Conservation (phyloP, 495 filamentous ascomycete genomes). For the Hamigera avellanea region DNA sequence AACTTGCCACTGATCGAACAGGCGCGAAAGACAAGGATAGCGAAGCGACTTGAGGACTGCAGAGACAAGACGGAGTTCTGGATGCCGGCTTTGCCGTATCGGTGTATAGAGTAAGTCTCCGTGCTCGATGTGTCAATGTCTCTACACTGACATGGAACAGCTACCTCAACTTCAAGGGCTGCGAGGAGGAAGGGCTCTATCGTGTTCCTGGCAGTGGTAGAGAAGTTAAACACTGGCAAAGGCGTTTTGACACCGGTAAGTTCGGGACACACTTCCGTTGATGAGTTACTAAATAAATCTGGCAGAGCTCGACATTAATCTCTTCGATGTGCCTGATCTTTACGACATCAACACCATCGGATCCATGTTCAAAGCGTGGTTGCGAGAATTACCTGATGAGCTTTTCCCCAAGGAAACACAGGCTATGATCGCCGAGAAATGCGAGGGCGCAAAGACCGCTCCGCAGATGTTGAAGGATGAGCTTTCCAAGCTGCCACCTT, state of each 20-base stretch:
- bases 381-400: conserved; percentile 86
- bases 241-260: conserved; percentile 69
- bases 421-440: conserved; percentile 59
- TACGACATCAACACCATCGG: conserved; percentile 92
- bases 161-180: conserved; percentile 84
- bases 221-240: conserved; percentile 78
- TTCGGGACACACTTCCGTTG: not conserved
- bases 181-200: conserved; percentile 83
- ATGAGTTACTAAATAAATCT: not conserved
- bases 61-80: conserved; percentile 92
- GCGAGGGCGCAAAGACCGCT: conserved; percentile 59
- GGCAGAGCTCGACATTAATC: conserved; percentile 68
- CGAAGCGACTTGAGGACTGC: conserved; percentile 69
- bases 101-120: conserved; percentile 64
- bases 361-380: conserved; percentile 86
- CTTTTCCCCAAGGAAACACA: conserved; percentile 75
- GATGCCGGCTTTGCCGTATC: conserved; percentile 89
- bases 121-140: conserved; percentile 1
- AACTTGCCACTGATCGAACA: conserved; percentile 74
- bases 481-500: conserved; percentile 78
- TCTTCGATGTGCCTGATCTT: conserved; percentile 70
- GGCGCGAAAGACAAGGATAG: conserved; percentile 75
- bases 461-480: conserved; percentile 79
- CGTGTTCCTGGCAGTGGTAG: conserved; percentile 74
- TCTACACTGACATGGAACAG: conserved; percentile 15